A percentile compares a stretch with the other conserved stretches of the same genome.
These are phyloP conservation scores for Beauveria asiatica DNA, from an alignment of 2,329 filamentous ascomycete genomes.

Conservation along the genomic window DNA sequence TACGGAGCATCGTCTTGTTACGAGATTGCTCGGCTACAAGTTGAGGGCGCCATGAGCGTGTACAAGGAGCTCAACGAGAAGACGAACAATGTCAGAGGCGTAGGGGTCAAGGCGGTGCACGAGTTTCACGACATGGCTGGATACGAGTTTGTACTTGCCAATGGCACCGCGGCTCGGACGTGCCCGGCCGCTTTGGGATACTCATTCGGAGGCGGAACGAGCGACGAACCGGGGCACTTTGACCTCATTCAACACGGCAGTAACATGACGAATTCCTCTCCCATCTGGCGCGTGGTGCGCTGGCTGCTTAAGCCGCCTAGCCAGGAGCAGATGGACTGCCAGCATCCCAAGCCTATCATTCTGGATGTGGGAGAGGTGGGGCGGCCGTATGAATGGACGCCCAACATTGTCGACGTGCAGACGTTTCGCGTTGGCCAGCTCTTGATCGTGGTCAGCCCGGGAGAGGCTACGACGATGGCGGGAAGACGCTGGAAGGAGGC, in stretches of 20 bases:
- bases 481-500: constrained; percentile 78
- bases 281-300: constrained; percentile 69
- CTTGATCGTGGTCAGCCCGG: constrained; percentile 73
- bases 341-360: constrained; percentile 73
- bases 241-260: constrained; percentile 83
- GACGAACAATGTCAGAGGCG: constrained; percentile 47
- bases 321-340: constrained; percentile 62
- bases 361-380: constrained; percentile 75
- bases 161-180: constrained; percentile 62
- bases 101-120: constrained; percentile 69
- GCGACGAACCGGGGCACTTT: constrained; percentile 78
- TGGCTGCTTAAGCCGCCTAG: constrained; percentile 61
- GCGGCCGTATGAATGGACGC: constrained; percentile 72
- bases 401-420: constrained; percentile 86
- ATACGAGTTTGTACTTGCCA: constrained; percentile 63
- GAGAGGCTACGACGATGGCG: constrained; percentile 88
- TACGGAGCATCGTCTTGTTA: constrained; percentile 67
- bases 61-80: constrained; percentile 43
- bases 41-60: constrained; percentile 39
- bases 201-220: constrained; percentile 83
- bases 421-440: constrained; percentile 75
- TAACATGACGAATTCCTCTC: constrained; percentile 58
- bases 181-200: constrained; percentile 83
- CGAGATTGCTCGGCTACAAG: constrained; percentile 64
- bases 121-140: constrained; percentile 70